A percentile compares a stretch with the other conserved stretches of the same genome.
phyloP scores from a whole-genome alignment of 2,329 filamentous ascomycete species.

The Neopestalotiopsis rosae region DNA sequence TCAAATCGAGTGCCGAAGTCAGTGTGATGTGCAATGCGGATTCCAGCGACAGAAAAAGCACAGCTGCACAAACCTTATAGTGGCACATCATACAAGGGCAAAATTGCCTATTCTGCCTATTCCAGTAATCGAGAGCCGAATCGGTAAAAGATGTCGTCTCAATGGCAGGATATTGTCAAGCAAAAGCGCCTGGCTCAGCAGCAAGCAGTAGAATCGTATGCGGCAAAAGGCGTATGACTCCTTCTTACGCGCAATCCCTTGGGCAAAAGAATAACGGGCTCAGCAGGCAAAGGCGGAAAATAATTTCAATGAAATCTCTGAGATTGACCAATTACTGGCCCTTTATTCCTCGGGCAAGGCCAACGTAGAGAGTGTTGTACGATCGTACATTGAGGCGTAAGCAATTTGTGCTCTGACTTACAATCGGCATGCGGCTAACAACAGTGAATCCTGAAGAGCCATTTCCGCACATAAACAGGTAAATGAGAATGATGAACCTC shows the following conservation, averaged over 20 bases:
- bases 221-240: constrained; percentile 1
- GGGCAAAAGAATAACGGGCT: not conserved
- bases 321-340: not conserved
- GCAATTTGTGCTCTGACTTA: no score
- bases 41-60: no score
- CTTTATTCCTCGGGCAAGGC: not conserved
- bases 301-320: not conserved
- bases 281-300: not conserved
- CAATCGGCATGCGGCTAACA: not conserved
- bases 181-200: constrained; percentile 11
- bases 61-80: no score
- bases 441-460: not conserved
- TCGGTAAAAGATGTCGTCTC: not conserved
- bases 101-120: not conserved
- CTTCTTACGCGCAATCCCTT: not conserved
- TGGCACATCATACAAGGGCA: not conserved
- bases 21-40: no score
- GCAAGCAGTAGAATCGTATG: not conserved
- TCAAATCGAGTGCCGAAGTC: no score
- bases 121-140: not conserved
- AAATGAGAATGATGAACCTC: not conserved
- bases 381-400: constrained; percentile 14
- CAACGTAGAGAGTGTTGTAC: not conserved
- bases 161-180: constrained; percentile 14
- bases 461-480: constrained; percentile 6